Evolutionary conservation across 495 filamentous ascomycete genomes (phyloP).

Genomic region (Penicillium coffeae): DNA sequence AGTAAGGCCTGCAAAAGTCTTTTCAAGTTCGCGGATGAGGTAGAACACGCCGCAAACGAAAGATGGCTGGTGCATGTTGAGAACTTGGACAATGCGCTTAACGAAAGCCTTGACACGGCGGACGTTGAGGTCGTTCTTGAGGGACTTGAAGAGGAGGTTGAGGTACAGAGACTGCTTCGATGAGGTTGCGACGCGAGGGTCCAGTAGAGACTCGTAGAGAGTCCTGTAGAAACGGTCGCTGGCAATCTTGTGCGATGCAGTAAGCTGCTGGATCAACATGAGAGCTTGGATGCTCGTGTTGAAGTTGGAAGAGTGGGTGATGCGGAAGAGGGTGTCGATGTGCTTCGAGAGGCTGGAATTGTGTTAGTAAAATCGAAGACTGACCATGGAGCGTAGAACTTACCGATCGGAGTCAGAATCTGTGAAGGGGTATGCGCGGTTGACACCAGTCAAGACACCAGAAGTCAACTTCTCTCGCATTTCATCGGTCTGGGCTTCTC

Average conservation of each 20-base stretch:
- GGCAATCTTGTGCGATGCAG: conserved; percentile 67
- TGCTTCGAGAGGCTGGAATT: conserved; percentile 69
- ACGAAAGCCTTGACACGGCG: conserved; percentile 92
- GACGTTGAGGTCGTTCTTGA: conserved; percentile 82
- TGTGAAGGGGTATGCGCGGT: conserved; percentile 91
- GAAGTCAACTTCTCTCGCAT: conserved; percentile 85
- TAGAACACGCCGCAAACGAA: conserved; percentile 90
- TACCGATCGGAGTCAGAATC: conserved; percentile 71
- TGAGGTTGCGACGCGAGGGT: conserved; percentile 79
- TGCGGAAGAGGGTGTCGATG: conserved; percentile 86
- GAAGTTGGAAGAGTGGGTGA: conserved; percentile 97
- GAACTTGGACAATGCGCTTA: conserved; percentile 85
- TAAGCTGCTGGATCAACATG: conserved; percentile 92
- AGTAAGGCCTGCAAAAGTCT: conserved; percentile 67
- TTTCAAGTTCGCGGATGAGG: conserved; percentile 75
- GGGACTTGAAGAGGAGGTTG: conserved; percentile 80
- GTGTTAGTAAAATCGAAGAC: conserved; percentile 16
- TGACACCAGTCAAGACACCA: conserved; percentile 86
- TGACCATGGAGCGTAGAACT: conserved; percentile 21
- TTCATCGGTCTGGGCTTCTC: conserved; percentile 54
- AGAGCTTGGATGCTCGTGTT: conserved; percentile 96
- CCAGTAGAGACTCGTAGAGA: conserved; percentile 89
- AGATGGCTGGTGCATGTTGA: conserved; percentile 80
- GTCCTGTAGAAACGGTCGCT: conserved; percentile 92
- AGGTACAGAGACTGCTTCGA: conserved; percentile 95